phyloP scores from a whole-genome alignment of 768 basidiomycete genomes.

The Tulasnella sp. region DNA sequence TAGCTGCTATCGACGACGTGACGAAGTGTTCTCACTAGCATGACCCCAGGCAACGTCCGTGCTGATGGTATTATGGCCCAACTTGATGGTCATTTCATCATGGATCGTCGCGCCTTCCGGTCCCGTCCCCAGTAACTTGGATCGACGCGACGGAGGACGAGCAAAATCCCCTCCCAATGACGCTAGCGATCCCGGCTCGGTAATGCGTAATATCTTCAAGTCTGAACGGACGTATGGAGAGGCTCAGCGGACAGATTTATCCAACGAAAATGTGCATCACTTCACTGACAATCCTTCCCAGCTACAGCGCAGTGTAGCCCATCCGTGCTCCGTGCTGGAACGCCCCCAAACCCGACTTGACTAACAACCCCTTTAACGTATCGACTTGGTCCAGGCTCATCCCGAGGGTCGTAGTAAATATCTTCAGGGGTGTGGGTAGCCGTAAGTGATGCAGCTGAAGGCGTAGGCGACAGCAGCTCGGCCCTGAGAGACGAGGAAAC shows the following conservation, averaged over 20 bases:
- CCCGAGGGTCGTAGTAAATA: conserved; percentile 35
- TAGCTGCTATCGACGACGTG: not conserved
- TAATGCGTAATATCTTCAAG: conserved; percentile 34
- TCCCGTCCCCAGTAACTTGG: conserved; percentile 25
- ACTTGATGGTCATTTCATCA: conserved; percentile 28
- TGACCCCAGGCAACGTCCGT: conserved; percentile 35
- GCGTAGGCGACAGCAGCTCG: conserved; percentile 16
- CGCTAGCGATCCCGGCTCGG: conserved; percentile 5
- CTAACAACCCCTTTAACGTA: conserved; percentile 32
- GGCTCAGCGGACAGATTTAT: not conserved
- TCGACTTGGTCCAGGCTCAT: conserved; percentile 28
- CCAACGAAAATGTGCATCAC: not conserved
- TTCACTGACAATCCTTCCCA: conserved; percentile 33
- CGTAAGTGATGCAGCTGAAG: conserved; percentile 10
- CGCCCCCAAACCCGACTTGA: not conserved
- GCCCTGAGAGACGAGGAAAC: conserved; percentile 5
- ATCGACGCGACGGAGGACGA: conserved; percentile 8
- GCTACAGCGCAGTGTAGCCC: conserved; percentile 33
- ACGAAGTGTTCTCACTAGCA: conserved; percentile 23
- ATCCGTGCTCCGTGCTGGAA: conserved; percentile 27
- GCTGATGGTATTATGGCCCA: conserved; percentile 25
- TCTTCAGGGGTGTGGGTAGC: not conserved
- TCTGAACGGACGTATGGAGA: not conserved
- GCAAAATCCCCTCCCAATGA: not conserved
- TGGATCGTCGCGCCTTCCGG: conserved; percentile 26